Evolutionary conservation across 495 filamentous ascomycete genomes (phyloP).

Genomic region (Penicillium paradoxum): DNA sequence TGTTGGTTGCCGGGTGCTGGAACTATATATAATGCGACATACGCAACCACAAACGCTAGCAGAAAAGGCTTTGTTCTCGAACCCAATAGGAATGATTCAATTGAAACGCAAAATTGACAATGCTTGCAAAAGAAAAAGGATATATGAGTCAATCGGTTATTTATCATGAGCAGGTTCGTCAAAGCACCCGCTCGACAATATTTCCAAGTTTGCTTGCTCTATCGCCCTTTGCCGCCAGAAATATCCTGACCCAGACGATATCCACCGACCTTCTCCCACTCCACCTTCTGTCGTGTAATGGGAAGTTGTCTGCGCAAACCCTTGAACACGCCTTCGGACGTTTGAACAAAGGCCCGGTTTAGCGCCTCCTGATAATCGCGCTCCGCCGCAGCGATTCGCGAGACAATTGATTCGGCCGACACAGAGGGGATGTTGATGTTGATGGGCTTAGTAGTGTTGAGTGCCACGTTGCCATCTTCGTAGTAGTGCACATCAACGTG

Average conservation of each 20-base stretch:
- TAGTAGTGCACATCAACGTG: conserved; percentile 88
- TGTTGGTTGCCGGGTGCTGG: too few relatives aligned
- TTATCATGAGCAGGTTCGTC: conserved; percentile 1
- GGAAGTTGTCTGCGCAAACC: conserved; percentile 85
- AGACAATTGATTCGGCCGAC: conserved; percentile 63
- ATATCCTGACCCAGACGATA: conserved; percentile 79
- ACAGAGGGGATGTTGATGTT: conserved; percentile 51
- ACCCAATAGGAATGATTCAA: background rate
- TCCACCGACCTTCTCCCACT: conserved; percentile 98
- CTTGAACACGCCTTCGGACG: conserved; percentile 96
- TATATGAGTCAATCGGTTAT: conserved; percentile 9
- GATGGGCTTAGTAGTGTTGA: conserved; percentile 77
- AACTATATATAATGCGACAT: too few relatives aligned
- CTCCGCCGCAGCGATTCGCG: conserved; percentile 71
- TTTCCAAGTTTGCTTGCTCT: conserved; percentile 3
- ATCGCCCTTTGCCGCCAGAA: conserved; percentile 39
- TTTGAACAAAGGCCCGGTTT: conserved; percentile 77
- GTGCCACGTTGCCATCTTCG: conserved; percentile 95
- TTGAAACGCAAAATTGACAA: conserved; percentile 1
- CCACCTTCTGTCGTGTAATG: conserved; percentile 95
- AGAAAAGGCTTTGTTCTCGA: background rate
- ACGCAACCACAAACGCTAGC: too few relatives aligned
- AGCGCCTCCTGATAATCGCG: conserved; percentile 94
- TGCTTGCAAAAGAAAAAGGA: conserved; percentile 6
- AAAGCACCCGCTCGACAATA: background rate